Percentiles rank a stretch among this genome's conserved stretches.
Evolutionary conservation across 306 rosid species (phyloP).

Genomic region (Dryas drummondii): DNA sequence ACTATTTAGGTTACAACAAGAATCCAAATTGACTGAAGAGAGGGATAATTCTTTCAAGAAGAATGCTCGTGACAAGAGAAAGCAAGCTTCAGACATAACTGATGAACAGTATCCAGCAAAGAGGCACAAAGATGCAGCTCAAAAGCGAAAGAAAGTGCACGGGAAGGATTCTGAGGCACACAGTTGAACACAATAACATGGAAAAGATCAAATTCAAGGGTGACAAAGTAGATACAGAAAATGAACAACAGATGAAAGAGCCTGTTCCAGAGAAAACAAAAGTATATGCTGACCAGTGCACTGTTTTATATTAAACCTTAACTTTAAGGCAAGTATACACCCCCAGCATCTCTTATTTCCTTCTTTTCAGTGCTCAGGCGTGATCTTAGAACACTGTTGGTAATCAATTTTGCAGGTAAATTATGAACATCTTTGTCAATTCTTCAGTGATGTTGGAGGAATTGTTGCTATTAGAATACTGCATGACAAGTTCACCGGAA

Average conservation of each 20-base stretch:
- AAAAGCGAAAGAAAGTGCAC: constrained; percentile 40
- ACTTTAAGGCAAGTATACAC: constrained; percentile 47
- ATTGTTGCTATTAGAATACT: constrained; percentile 74
- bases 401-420: constrained; percentile 55
- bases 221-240: constrained; percentile 39
- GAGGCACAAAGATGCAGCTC: constrained; percentile 53
- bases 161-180: constrained; percentile 45
- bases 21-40: constrained; percentile 55
- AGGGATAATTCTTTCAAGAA: constrained; percentile 50
- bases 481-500: constrained; percentile 79
- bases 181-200: constrained; percentile 31
- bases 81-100: constrained; percentile 45
- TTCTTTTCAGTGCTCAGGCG: neutral
- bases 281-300: constrained; percentile 76
- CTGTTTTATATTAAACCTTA: constrained; percentile 76
- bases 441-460: constrained; percentile 85
- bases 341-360: neutral
- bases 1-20: constrained; percentile 64
- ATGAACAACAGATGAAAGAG: constrained; percentile 41
- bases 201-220: constrained; percentile 39
- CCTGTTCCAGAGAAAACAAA: constrained; percentile 40
- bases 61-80: constrained; percentile 68
- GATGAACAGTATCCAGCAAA: constrained; percentile 58
- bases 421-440: constrained; percentile 59
- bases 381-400: constrained; percentile 20